Conservation (phyloP, 176 grass and related monocot genomes). For the Puya raimondii region DNA sequence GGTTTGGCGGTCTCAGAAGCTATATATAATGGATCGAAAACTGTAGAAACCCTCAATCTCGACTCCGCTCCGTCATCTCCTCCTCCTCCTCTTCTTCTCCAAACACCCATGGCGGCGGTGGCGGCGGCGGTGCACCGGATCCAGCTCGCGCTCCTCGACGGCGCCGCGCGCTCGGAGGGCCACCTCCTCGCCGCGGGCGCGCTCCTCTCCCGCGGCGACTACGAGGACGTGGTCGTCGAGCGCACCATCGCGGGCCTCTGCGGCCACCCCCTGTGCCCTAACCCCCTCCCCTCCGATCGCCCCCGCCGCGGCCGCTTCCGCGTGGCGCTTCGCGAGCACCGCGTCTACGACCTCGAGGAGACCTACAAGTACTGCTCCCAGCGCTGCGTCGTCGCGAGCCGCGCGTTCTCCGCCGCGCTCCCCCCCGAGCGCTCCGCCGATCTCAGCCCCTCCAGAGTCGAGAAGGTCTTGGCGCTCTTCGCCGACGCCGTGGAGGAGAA, state of each 20-base stretch:
- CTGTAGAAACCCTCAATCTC: constrained; percentile 3
- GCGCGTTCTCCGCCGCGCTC: constrained; percentile 37
- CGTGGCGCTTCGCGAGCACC: constrained; percentile 81
- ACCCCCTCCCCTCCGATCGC: constrained; percentile 18
- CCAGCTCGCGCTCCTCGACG: constrained; percentile 58
- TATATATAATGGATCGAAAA: too few species aligned
- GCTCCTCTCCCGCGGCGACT: constrained; percentile 61
- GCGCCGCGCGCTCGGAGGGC: constrained; percentile 26
- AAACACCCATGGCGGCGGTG: constrained; percentile 12
- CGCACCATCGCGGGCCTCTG: constrained; percentile 50
- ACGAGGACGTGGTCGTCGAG: constrained; percentile 70
- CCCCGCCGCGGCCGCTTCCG: constrained; percentile 29
- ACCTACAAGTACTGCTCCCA: constrained; percentile 70
- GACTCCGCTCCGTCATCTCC: constrained; percentile 27
- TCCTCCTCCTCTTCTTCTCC: constrained; percentile 31
- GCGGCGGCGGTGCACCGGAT: constrained; percentile 31
- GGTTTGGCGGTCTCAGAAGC: too few species aligned
- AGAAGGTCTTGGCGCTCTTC: constrained; percentile 35
- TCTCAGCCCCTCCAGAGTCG: constrained; percentile 19
- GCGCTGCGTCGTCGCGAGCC: constrained; percentile 45
- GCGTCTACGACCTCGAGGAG: constrained; percentile 87
- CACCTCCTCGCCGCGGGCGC: constrained; percentile 36
- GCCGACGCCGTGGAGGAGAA: constrained; percentile 12
- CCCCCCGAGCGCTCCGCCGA: constrained; percentile 22
- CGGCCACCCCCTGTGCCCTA: constrained; percentile 39